Base-by-base conservation (phyloP, 148 eudicot genomes). In the Mesembryanthemum crystallinum region DNA sequence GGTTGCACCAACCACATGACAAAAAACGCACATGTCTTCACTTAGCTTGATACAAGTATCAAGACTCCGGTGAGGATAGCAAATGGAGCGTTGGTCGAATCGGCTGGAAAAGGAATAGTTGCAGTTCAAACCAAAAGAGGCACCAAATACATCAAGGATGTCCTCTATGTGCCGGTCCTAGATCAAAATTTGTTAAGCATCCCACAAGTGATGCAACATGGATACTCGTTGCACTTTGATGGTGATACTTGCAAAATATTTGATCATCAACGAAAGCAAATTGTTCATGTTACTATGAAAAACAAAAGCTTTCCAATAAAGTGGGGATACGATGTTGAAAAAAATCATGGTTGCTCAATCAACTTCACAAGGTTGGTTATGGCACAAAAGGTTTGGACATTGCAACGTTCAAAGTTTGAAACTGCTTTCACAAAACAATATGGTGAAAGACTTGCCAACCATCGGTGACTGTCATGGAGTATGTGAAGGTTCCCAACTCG, bases 1-100 rank as follows among this genome's bases (percentile, higher is more conserved):
- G 73, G 73, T 13, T 70, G 61, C 23, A 51, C 73, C 60, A 51
- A 51, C 61, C 61, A 70, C 54, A 70, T 70, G 73, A 70, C 61
- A 2, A 70, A 70, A 20, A 49, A 30, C 17, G n/a, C 20, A 3
- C 60, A 51, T 14, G 11, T 47, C 39, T 49, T 70, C n/a, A 52
- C 60, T 3, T 15, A 51, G 3, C 18, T 70, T 2, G 35, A 49
- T 54, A 30, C n/a, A 11, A 17, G 55, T 9, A 33, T 70, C 8
- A 70, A 27, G 49, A 51, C 57, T n/a, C 73, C 61, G 25, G 54
- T 70, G 11, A 52, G 1, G n/a, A 51, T 70, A 24, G 73, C 61
- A 2, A 30, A 37, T 6, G 61, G 21, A 70, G 37, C 35, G 25
- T 4, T 70, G 20, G 39, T 49, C 17, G n/a, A 70, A 27, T 70